Evolutionary conservation across 2,329 filamentous ascomycete genomes (phyloP).

Genomic region (Talaromyces atroroseus): DNA sequence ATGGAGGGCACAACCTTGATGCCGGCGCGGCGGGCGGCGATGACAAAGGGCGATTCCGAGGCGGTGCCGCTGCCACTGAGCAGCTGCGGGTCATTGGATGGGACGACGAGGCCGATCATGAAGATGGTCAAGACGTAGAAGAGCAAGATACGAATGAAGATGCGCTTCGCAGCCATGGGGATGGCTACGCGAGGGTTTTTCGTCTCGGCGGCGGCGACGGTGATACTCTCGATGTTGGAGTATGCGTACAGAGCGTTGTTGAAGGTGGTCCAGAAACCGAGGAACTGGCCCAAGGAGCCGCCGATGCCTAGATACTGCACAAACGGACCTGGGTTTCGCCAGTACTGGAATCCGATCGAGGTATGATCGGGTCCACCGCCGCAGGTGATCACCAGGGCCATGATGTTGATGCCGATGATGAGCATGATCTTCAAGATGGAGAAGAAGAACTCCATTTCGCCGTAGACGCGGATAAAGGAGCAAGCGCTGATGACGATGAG

Average conservation of each 20-base stretch:
- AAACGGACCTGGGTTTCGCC: constrained; percentile 45
- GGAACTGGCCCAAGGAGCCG: constrained; percentile 43
- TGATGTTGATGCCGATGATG: constrained; percentile 46
- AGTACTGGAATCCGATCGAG: constrained; percentile 49
- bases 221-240: constrained; percentile 51
- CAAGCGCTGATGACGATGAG: constrained; percentile 50
- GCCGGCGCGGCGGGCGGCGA: constrained; percentile 49
- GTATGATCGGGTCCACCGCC: constrained; percentile 47
- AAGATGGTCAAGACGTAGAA: constrained; percentile 57
- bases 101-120: constrained; percentile 56
- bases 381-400: constrained; percentile 50
- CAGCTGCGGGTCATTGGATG: constrained; percentile 48
- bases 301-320: constrained; percentile 45
- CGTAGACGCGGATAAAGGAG: constrained; percentile 47
- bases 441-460: constrained; percentile 52
- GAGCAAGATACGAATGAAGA: constrained; percentile 56
- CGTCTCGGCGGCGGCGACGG: constrained; percentile 55
- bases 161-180: constrained; percentile 55
- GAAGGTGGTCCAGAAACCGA: constrained; percentile 48
- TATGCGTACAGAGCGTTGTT: constrained; percentile 49
- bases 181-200: constrained; percentile 52
- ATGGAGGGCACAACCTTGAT: constrained; percentile 61
- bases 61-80: constrained; percentile 41
- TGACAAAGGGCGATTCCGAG: constrained; percentile 43
- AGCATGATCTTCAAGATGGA: constrained; percentile 48